These are phyloP conservation scores for Leptographium procerum DNA, from an alignment of 2,329 filamentous ascomycete species.

Conservation along the genomic window DNA sequence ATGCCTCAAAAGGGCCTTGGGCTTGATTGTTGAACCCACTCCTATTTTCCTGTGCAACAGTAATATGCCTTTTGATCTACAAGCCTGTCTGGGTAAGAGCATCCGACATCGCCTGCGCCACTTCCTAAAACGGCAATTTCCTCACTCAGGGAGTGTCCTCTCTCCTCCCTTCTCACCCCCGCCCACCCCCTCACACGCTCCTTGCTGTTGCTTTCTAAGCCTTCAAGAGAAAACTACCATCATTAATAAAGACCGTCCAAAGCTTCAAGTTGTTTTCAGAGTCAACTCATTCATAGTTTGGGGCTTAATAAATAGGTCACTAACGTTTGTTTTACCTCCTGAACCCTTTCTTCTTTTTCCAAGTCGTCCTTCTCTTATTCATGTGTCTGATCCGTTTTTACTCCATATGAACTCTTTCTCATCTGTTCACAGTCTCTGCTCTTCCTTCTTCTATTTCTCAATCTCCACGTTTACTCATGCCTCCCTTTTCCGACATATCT, in stretches of 20 bases:
- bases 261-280: neutral
- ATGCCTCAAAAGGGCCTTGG: neutral
- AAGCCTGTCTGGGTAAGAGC: neutral
- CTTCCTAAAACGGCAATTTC: conserved; percentile 5
- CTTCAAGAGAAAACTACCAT: neutral
- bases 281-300: neutral
- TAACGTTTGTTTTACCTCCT: neutral
- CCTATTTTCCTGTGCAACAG: neutral
- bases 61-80: neutral
- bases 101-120: neutral
- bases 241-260: neutral
- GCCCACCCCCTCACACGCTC: neutral
- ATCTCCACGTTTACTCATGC: neutral
- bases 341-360: no score
- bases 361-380: neutral
- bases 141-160: neutral
- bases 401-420: neutral
- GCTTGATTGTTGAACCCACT: neutral
- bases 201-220: neutral
- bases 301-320: neutral
- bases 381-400: neutral
- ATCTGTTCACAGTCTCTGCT: neutral
- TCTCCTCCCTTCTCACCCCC: neutral
- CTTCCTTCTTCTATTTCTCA: neutral
- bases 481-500: neutral